Evolutionary conservation across 441 rosid genomes (phyloP).

Genomic region (Eruca vesicaria): DNA sequence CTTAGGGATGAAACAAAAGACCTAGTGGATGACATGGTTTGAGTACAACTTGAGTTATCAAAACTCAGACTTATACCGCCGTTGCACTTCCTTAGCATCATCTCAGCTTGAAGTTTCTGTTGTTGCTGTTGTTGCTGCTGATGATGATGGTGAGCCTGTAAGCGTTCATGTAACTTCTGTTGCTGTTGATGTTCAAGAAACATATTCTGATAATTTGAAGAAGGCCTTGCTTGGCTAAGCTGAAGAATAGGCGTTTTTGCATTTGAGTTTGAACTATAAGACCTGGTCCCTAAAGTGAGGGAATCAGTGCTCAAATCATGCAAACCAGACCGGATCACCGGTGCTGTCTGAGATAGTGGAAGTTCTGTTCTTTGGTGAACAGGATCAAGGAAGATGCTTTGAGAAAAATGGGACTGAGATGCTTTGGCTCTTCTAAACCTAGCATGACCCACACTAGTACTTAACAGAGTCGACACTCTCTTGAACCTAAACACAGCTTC

Average conservation of each 20-base stretch:
- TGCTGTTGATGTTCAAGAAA: slow-evolving; percentile 45
- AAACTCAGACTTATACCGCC: slow-evolving; percentile 64
- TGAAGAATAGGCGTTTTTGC: slow-evolving; percentile 51
- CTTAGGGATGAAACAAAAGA: slow-evolving; percentile 66
- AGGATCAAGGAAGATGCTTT: slow-evolving; percentile 49
- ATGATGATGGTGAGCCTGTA: slow-evolving; percentile 46
- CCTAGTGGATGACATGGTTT: slow-evolving; percentile 57
- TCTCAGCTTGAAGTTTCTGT: slow-evolving; percentile 71
- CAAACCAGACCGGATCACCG: slow-evolving; percentile 44
- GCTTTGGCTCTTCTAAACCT: slow-evolving; percentile 78
- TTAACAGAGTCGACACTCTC: slow-evolving; percentile 68
- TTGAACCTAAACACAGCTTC: slow-evolving; percentile 87
- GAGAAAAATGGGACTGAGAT: slow-evolving; percentile 47
- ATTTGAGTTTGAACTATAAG: slow-evolving; percentile 56
- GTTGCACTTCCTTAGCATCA: slow-evolving; percentile 62
- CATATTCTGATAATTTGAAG: background rate
- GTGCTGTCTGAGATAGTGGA: slow-evolving; percentile 37
- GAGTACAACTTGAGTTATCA: slow-evolving; percentile 54
- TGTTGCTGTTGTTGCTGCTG: slow-evolving; percentile 55
- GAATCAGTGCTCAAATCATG: slow-evolving; percentile 59
- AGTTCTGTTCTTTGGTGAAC: slow-evolving; percentile 38
- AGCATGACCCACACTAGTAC: slow-evolving; percentile 79
- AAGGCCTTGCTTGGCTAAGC: slow-evolving; percentile 20
- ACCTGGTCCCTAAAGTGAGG: slow-evolving; percentile 48
- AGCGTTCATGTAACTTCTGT: slow-evolving; percentile 39